Evolutionary conservation across 2,329 filamentous ascomycete species (phyloP).

Genomic region (Huntiella bhutanensis): DNA sequence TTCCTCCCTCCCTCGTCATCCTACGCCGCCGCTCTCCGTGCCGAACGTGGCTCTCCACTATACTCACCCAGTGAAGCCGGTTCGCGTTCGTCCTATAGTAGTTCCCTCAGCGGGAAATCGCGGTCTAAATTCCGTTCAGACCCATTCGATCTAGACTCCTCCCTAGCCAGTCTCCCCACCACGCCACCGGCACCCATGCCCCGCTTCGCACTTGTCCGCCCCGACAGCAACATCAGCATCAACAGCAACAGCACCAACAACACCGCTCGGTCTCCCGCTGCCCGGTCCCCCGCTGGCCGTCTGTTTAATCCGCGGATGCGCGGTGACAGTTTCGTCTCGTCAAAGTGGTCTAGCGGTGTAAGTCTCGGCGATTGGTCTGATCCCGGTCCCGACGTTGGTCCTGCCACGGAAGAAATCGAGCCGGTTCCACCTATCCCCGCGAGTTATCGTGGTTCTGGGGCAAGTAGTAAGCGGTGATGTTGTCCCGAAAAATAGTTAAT

Average conservation of each 20-base stretch:
- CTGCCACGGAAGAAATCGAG: conserved; percentile 13
- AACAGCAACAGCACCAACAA: conserved; percentile 21
- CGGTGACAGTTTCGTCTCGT: conserved; percentile 19
- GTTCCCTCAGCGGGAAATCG: conserved; percentile 23
- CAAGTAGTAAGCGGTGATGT: not conserved
- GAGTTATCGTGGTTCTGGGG: not conserved
- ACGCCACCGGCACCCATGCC: conserved; percentile 12
- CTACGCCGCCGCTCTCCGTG: conserved; percentile 29
- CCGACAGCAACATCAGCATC: conserved; percentile 14
- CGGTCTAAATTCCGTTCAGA: conserved; percentile 43
- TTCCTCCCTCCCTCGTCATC: conserved; percentile 14
- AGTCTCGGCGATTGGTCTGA: conserved; percentile 29
- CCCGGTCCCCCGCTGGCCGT: conserved; percentile 15
- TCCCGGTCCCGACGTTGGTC: conserved; percentile 34
- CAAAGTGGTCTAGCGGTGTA: conserved; percentile 29
- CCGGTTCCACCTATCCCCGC: conserved; percentile 2
- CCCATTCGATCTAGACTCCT: conserved; percentile 41
- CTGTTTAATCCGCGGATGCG: conserved; percentile 16
- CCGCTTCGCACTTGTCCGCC: conserved; percentile 13
- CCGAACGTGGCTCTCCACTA: conserved; percentile 27
- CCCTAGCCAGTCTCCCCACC: conserved; percentile 13
- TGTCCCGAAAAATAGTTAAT: too few relatives aligned
- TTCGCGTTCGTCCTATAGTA: conserved; percentile 24
- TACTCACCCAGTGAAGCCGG: conserved; percentile 18
- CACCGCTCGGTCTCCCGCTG: conserved; percentile 18